Conservation (phyloP, 192 early-diverging fungal genomes). For the Coemansia brasiliensis region DNA sequence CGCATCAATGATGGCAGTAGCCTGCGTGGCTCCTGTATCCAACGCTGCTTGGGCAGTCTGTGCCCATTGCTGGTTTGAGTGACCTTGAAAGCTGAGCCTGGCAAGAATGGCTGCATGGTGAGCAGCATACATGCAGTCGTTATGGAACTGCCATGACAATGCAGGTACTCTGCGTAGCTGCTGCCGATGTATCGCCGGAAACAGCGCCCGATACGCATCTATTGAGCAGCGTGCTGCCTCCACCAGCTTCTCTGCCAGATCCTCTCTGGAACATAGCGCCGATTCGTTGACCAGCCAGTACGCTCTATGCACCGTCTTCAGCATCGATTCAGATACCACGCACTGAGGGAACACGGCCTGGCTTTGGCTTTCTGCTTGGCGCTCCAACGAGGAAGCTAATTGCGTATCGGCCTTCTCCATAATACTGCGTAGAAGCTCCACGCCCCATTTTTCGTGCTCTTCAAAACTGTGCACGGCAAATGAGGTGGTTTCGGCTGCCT, state of each 20-base stretch:
- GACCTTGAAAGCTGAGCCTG: background rate
- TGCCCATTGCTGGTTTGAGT: constrained; percentile 4
- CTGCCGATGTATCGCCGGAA: constrained; percentile 21
- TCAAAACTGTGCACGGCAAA: constrained; percentile 15
- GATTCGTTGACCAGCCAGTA: constrained; percentile 3
- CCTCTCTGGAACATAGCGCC: background rate
- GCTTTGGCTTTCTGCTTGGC: background rate
- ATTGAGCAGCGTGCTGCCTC: constrained; percentile 12
- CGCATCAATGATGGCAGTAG: background rate
- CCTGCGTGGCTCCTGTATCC: constrained; percentile 2
- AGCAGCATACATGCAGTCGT: constrained; percentile 48
- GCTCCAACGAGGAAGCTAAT: constrained; percentile 1
- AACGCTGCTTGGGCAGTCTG: constrained; percentile 8
- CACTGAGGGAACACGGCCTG: constrained; percentile 2
- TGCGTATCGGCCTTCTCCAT: background rate
- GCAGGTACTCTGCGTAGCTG: constrained; percentile 29
- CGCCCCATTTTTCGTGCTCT: constrained; percentile 24
- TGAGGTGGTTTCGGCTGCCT: constrained; percentile 14
- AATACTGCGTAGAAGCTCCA: constrained; percentile 11
- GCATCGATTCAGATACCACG: constrained; percentile 2
- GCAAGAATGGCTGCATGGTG: constrained; percentile 28
- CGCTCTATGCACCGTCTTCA: background rate
- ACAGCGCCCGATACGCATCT: constrained; percentile 22
- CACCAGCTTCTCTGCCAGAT: constrained; percentile 11
- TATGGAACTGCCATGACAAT: constrained; percentile 42